Conservation (phyloP, 2,329 filamentous ascomycete species). For the Pseudocercospora pini-densiflorae region DNA sequence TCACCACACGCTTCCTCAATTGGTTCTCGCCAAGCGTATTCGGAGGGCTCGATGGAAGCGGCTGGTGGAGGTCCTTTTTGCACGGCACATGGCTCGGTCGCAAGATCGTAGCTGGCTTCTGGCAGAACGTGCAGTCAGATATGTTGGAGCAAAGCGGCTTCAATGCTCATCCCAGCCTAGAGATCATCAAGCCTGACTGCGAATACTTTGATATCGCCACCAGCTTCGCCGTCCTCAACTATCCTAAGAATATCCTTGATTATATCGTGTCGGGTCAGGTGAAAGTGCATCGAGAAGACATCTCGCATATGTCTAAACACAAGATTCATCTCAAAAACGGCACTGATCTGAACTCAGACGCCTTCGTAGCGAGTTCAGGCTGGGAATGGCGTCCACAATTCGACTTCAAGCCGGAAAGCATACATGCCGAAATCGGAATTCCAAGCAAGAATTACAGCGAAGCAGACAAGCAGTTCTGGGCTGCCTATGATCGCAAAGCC, state of each 20-base stretch:
- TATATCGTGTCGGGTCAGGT: constrained; percentile 21
- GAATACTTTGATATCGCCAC: constrained; percentile 20
- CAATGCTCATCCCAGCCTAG: constrained; percentile 9
- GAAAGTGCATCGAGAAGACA: constrained; percentile 17
- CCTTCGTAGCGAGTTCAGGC: constrained; percentile 20
- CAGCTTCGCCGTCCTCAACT: constrained; percentile 16
- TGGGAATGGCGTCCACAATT: constrained; percentile 20
- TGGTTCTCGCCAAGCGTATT: constrained; percentile 20
- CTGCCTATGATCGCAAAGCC: constrained; percentile 11
- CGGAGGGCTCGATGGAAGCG: constrained; percentile 18
- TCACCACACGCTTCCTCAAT: constrained; percentile 18
- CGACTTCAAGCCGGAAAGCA: constrained; percentile 15
- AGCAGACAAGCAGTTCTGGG: constrained; percentile 15
- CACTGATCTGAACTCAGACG: constrained; percentile 11
- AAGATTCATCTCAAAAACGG: constrained; percentile 15
- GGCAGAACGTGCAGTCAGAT: constrained; percentile 13
- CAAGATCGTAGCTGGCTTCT: constrained; percentile 15
- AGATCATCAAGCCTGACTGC: constrained; percentile 15
- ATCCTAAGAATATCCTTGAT: constrained; percentile 19
- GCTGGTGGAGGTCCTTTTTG: constrained; percentile 21
- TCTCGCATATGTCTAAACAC: constrained; percentile 19
- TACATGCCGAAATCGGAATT: constrained; percentile 21
- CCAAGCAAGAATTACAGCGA: constrained; percentile 17
- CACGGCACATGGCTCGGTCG: constrained; percentile 19
- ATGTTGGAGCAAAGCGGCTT: constrained; percentile 16